These are phyloP conservation scores for Populus pruinosa DNA, from an alignment of 345 rosid species.

Conservation along the genomic window DNA sequence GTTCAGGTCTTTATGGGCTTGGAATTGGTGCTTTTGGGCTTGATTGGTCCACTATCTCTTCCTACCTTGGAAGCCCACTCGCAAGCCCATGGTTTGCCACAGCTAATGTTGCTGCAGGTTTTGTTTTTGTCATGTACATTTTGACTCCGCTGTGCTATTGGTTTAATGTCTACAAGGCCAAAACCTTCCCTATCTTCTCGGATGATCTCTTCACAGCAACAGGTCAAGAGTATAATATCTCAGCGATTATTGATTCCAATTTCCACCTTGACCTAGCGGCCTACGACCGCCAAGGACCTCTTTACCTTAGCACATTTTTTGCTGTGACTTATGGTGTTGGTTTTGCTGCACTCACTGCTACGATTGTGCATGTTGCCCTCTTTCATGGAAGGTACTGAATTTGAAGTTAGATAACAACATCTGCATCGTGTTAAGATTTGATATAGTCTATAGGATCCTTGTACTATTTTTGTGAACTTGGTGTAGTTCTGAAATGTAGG, in stretches of 20 bases:
- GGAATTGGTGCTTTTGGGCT: conserved; percentile 72
- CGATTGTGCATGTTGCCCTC: conserved; percentile 71
- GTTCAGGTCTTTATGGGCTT: conserved; percentile 90
- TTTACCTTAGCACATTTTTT: conserved; percentile 79
- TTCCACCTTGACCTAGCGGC: conserved; percentile 75
- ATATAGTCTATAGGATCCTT: neutral
- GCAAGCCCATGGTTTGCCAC: conserved; percentile 99
- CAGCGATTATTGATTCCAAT: conserved; percentile 60
- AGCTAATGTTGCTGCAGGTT: conserved; percentile 86
- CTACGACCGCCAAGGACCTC: conserved; percentile 73
- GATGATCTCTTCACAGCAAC: conserved; percentile 58
- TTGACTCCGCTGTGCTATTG: conserved; percentile 75
- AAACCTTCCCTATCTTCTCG: conserved; percentile 84
- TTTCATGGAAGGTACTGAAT: conserved; percentile 80
- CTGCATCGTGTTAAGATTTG: too few relatives aligned
- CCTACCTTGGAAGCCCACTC: conserved; percentile 95
- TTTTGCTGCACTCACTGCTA: conserved; percentile 84
- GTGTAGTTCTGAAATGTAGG: conserved; percentile 32
- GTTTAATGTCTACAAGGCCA: conserved; percentile 71
- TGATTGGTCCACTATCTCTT: conserved; percentile 92
- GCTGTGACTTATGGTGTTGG: conserved; percentile 88
- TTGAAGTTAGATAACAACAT: neutral
- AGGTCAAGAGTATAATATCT: conserved; percentile 74
- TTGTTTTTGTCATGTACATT: conserved; percentile 60
- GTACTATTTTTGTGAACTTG: neutral